Conservation (phyloP, 2,329 filamentous ascomycete genomes). For the Nannizziopsis barbatae region DNA sequence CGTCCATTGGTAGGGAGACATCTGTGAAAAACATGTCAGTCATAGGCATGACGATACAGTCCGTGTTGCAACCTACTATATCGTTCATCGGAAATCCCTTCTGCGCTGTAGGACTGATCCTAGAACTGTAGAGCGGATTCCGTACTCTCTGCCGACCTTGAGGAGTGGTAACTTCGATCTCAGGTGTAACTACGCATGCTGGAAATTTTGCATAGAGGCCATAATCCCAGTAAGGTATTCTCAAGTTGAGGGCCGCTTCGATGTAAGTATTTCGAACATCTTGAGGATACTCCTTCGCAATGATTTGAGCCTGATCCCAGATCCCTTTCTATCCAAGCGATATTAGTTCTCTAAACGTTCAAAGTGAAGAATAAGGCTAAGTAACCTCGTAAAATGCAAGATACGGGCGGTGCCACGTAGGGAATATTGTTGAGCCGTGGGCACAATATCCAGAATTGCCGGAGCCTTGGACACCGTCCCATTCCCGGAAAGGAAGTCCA, state of each 20-base stretch:
- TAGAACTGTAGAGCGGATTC: constrained; percentile 40
- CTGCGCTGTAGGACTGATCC: constrained; percentile 18
- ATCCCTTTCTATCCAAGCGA: constrained; percentile 26
- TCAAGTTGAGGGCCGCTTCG: constrained; percentile 32
- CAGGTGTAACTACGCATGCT: constrained; percentile 30
- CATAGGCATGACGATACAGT: background rate
- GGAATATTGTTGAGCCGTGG: constrained; percentile 64
- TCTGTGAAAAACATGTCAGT: constrained; percentile 6
- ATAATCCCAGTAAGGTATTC: constrained; percentile 43
- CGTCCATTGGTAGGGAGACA: constrained; percentile 14
- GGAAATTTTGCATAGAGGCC: constrained; percentile 28
- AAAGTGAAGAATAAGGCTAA: background rate
- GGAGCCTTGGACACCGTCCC: constrained; percentile 43
- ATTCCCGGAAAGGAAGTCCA: constrained; percentile 55
- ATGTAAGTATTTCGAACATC: constrained; percentile 40
- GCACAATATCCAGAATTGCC: constrained; percentile 61
- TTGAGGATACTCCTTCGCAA: constrained; percentile 35
- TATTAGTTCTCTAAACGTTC: background rate
- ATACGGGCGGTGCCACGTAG: constrained; percentile 76
- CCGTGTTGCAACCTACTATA: constrained; percentile 6
- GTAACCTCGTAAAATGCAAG: constrained; percentile 50
- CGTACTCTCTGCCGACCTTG: constrained; percentile 28
- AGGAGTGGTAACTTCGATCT: constrained; percentile 36
- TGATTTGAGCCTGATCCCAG: constrained; percentile 29
- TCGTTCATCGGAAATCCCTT: constrained; percentile 19